Conservation (phyloP, 2,329 filamentous ascomycete species). For the Penicillium thymicola region DNA sequence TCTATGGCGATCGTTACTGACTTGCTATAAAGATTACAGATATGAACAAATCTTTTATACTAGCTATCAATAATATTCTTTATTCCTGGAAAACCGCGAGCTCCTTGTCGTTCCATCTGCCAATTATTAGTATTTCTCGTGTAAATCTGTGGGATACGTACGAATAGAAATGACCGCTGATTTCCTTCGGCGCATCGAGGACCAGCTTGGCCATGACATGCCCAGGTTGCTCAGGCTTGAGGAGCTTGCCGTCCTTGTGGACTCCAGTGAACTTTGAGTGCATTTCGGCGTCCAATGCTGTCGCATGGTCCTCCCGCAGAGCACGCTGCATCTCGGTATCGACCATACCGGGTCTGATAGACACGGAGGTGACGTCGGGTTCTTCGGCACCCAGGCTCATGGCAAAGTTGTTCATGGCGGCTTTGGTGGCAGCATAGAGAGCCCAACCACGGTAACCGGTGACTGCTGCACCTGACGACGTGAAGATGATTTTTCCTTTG, state of each 20-base stretch:
- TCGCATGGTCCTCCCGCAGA: conserved; percentile 69
- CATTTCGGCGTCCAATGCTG: conserved; percentile 57
- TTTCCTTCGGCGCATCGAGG: conserved; percentile 58
- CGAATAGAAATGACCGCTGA: conserved; percentile 71
- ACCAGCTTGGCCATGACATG: conserved; percentile 80
- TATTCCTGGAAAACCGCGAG: conserved; percentile 44
- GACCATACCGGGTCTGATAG: conserved; percentile 34
- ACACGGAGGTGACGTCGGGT: conserved; percentile 27
- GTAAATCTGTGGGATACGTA: conserved; percentile 20
- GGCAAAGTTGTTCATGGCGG: conserved; percentile 35
- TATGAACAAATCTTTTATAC: conserved; percentile 1
- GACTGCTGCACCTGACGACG: conserved; percentile 35
- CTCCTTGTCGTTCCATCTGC: conserved; percentile 47
- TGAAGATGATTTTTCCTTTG: conserved; percentile 37
- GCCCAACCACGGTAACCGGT: conserved; percentile 35
- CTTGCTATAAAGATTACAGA: conserved; percentile 23
- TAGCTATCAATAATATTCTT: conserved; percentile 14
- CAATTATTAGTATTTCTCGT: conserved; percentile 22
- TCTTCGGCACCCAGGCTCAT: conserved; percentile 31
- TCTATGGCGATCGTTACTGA: conserved; percentile 28
- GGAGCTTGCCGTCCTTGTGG: conserved; percentile 66
- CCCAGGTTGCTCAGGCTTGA: conserved; percentile 81
- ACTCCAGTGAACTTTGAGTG: conserved; percentile 64
- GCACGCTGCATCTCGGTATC: conserved; percentile 48
- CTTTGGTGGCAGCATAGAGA: conserved; percentile 38